phyloP scores from a whole-genome alignment of 352 stramenopile genomes.

The Elongisporangium senticosum region DNA sequence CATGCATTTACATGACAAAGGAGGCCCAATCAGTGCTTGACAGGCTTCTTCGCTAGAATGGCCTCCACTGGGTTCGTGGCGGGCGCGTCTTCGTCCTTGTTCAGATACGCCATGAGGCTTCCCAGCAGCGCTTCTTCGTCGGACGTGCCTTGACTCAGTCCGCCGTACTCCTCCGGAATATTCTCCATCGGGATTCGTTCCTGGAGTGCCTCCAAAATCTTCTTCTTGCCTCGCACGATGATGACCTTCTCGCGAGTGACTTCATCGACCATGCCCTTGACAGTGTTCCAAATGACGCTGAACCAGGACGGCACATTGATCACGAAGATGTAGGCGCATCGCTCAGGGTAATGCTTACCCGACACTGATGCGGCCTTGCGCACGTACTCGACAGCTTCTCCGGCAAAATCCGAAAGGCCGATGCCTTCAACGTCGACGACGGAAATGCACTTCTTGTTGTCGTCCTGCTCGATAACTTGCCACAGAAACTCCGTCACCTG shows the following conservation, averaged over 20 bases:
- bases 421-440: slow-evolving; percentile 84
- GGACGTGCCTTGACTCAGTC: slow-evolving; percentile 52
- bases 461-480: slow-evolving; percentile 79
- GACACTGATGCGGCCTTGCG: slow-evolving; percentile 72
- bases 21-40: slow-evolving; percentile 23
- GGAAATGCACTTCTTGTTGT: slow-evolving; percentile 83
- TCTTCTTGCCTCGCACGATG: slow-evolving; percentile 82
- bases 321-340: slow-evolving; percentile 91
- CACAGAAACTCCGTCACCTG: slow-evolving; percentile 86
- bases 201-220: slow-evolving; percentile 70
- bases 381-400: slow-evolving; percentile 84
- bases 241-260: slow-evolving; percentile 92
- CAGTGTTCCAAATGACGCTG: slow-evolving; percentile 88
- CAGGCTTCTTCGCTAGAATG: slow-evolving; percentile 36
- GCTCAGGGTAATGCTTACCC: slow-evolving; percentile 90
- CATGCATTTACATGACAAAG: neutral
- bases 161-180: slow-evolving; percentile 77
- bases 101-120: slow-evolving; percentile 68
- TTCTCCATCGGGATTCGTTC: slow-evolving; percentile 72
- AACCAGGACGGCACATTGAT: slow-evolving; percentile 96
- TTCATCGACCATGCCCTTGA: slow-evolving; percentile 90
- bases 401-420: slow-evolving; percentile 78
- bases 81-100: slow-evolving; percentile 50
- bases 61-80: slow-evolving; percentile 51
- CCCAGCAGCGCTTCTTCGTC: slow-evolving; percentile 67